Conservation (phyloP, 2,329 filamentous ascomycete species). For the Lecanosticta acicola region DNA sequence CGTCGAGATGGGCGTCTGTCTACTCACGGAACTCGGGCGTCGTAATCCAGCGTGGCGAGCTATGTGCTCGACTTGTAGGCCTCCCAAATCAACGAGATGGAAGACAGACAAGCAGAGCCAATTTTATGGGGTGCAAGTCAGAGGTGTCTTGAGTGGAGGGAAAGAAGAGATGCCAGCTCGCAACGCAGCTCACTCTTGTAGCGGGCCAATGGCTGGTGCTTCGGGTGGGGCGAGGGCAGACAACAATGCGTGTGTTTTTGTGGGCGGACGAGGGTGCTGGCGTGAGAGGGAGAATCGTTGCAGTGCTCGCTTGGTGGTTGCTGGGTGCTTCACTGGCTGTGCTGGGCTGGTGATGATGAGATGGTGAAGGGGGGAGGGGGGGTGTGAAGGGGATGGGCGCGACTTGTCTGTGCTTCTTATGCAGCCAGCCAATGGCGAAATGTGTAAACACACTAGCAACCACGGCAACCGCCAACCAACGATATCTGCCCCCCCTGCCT, state of each 20-base stretch:
- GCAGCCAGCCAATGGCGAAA: background rate
- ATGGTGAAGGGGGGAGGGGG: background rate
- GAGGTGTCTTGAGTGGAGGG: background rate
- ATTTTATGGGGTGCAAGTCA: constrained; percentile 1
- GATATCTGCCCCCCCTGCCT: background rate
- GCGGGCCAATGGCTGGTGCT: background rate
- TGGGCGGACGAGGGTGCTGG: background rate
- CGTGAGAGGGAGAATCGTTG: too few relatives aligned
- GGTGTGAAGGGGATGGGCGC: background rate
- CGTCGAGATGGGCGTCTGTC: background rate
- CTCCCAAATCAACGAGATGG: constrained; percentile 43
- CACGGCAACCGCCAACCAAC: background rate
- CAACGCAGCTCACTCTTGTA: background rate
- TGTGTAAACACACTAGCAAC: background rate
- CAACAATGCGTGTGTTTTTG: constrained; percentile 3
- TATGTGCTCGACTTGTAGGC: constrained; percentile 64
- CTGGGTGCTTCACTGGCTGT: too few relatives aligned
- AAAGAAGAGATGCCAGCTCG: constrained; percentile 1
- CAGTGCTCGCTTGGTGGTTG: too few relatives aligned
- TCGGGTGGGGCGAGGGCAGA: background rate
- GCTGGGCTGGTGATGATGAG: too few relatives aligned
- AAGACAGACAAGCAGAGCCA: constrained; percentile 22
- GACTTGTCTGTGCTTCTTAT: background rate
- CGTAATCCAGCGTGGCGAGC: constrained; percentile 99
- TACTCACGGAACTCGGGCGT: constrained; percentile 78